Evolutionary conservation across 2,329 filamentous ascomycete species (phyloP), one percentile per base, ranked within the genome.

Genomic region (Apiospora saccharicola): DNA sequence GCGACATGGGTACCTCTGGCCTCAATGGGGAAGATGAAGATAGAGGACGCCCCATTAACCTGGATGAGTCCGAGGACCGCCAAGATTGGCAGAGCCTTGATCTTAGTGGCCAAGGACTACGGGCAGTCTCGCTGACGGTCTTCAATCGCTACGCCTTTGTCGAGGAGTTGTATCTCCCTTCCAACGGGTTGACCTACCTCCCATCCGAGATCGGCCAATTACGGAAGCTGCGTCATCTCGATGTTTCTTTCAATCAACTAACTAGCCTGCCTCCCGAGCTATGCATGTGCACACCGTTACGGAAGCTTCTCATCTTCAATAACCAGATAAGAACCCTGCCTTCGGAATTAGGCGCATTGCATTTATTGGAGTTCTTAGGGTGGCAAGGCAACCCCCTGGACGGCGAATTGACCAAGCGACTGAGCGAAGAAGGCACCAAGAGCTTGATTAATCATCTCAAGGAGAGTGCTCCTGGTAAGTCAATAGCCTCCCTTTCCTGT

Each of bases 51-150:
- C 90, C 90, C 44, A 88, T 91, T 77, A 92, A 92, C 77, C 86
- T 93, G 71, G 90, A 93, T 73, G 89, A 89, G 78, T 86, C 89
- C 73, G 87, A 89, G 75, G 90, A 91, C 78, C 86, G 92, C 75
- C 93, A 98, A 82, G 93, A 95, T 78, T 98, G 96, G 96, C 90
- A 94, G 81, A 95, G 95, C 75, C 87, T 99, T 77, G 96, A 99
- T 82, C 92, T 98, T 81, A 96, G 95, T 77, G 96, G 96, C n/a
- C 96, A 98, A 84, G 96, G 96, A 26, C 86, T 99, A 68, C 92
- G 95, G 76, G 93, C 94, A 73, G 87, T 99, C 44, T 91, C 95
- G 0, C 85, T 90, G 12, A 90, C 93, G 64, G 86, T 99, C 44
- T 98, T 98, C 85, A 88, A 89, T 61, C 76, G 83, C 76, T 99